phyloP scores from a whole-genome alignment of 2,329 filamentous ascomycete genomes.

The Grosmannia serpens region DNA sequence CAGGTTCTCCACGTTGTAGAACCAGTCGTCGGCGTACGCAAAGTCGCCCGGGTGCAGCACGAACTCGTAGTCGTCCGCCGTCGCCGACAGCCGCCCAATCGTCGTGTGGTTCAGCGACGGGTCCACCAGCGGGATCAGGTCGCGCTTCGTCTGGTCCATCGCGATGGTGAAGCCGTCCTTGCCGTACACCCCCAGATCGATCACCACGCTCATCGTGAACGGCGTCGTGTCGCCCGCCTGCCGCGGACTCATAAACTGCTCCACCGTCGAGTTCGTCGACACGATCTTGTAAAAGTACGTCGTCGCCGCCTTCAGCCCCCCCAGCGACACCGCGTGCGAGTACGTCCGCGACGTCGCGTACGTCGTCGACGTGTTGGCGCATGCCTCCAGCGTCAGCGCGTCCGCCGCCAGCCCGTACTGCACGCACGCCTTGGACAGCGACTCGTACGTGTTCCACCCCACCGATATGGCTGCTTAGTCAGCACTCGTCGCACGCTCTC shows the following conservation, averaged over 20 bases:
- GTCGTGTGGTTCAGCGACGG: conserved; percentile 46
- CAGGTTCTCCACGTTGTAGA: conserved; percentile 30
- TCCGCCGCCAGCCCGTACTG: conserved; percentile 33
- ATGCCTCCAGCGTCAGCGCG: conserved; percentile 26
- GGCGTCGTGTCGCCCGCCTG: conserved; percentile 40
- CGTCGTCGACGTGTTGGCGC: conserved; percentile 30
- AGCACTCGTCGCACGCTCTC: no score
- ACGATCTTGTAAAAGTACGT: conserved; percentile 50
- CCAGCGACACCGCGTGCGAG: conserved; percentile 35
- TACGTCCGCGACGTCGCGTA: conserved; percentile 44
- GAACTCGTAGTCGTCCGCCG: conserved; percentile 43
- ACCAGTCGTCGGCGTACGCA: conserved; percentile 49
- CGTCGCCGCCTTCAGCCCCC: conserved; percentile 34
- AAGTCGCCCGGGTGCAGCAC: conserved; percentile 43
- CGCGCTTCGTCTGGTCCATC: conserved; percentile 31
- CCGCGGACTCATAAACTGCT: conserved; percentile 42
- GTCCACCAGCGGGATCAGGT: conserved; percentile 34
- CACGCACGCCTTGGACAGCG: conserved; percentile 34
- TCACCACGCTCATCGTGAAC: conserved; percentile 39
- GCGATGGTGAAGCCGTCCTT: conserved; percentile 38
- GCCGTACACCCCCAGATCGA: conserved; percentile 44
- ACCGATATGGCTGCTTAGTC: conserved; percentile 33
- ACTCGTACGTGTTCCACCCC: conserved; percentile 45
- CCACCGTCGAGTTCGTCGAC: conserved; percentile 41
- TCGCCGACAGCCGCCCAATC: conserved; percentile 40